Evolutionary conservation across 1,284 basidiomycete genomes (phyloP), one percentile per base, ranked within the genome.

Genomic region (Sanghuangporus baumii): DNA sequence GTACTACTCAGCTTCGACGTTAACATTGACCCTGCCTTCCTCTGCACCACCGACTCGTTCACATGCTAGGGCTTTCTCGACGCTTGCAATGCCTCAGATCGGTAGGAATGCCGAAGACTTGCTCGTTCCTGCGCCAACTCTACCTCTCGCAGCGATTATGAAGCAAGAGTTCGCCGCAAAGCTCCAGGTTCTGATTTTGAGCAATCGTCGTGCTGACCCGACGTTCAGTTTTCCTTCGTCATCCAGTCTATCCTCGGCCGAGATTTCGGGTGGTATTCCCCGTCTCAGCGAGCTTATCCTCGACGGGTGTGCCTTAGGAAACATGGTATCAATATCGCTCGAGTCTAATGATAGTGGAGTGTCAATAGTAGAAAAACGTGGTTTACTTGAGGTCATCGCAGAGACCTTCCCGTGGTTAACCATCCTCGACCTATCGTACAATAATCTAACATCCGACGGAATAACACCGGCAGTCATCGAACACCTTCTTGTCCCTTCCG

Each of bases 371-470:
- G 73, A 76, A 3, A 81, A 68, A 59, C 83, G 86, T 65, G 76
- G 76, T 6, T 72, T 89, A 8, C 72, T 93, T 20, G 77, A 81
- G 0, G 74, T 87, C 23, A 71, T 92, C 48, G 74, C 82, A 5
- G 76, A 74, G 54, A 75, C 91, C 2, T 93, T 93, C 73, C 90
- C 90, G 2, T 81, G 80, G 66, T 69, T 93, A 57, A 77, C 76
- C 47, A 84, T 79, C 8, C 78, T 93, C 36, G 87, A 91, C 66
- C 74, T 93, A 57, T 87, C 87, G n/a, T 87, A 88, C 71, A 93
- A 93, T 67, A 68, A 73, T 0, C 71, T 93, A 11, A 85, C 85
- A 1, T 82, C 79, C 55, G 74, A 76, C 0, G 78, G 82, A 2
- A 70, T 90, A 6, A 75, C 77, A 2, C 70, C 75, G 8, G 78